Base-by-base conservation (phyloP, 2,329 filamentous ascomycete genomes). In the Nemania abortiva region DNA sequence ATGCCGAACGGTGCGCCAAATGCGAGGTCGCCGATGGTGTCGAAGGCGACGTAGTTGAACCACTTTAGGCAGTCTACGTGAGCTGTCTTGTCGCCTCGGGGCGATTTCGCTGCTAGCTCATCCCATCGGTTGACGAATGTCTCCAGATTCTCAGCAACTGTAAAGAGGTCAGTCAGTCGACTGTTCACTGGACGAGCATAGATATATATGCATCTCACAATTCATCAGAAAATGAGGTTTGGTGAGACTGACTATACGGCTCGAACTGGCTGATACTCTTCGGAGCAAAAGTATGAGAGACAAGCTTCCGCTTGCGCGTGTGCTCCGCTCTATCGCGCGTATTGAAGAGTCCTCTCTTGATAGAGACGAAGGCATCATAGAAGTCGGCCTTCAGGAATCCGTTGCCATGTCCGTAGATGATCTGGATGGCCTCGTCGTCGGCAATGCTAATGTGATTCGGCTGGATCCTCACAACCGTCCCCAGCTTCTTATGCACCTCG, bases 301-400 rank as follows among this genome's bases (percentile, higher is more conserved):
- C 89, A 2, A 93, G 91, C 86, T 97, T 97, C 76, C 94, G 89
- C 86, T 97, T 98, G 71, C 94, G 90, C 0, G 91, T 91, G 80
- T 98, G 94, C 77, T 97, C 93, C 0, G 85, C 84, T 57, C 95
- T 88, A 81, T 95, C 89, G 37, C 95, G 87, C 0, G 94, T 97
- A 81, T 97, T 97, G 88, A 97, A 98, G 13, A 98, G 85, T 22
- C 94, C 94, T 13, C 93, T 89, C 59, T 88, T 88, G 76, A 97
- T 97, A 13, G 92, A 95, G 63, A 97, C 94, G 75, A 97, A 97
- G 58, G 93, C 92, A 76, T 97, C 93, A 75, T 97, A 97, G 82
- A 95, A 97, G 2, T 95, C 90, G 87, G 90, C 84, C 79, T 94
- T 94, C 67, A 93, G 77, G 74, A 93, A 92, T 0, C 91, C 91